These are phyloP conservation scores for Talaromyces sp. DNA, from an alignment of 2,329 filamentous ascomycete genomes.

Conservation along the genomic window DNA sequence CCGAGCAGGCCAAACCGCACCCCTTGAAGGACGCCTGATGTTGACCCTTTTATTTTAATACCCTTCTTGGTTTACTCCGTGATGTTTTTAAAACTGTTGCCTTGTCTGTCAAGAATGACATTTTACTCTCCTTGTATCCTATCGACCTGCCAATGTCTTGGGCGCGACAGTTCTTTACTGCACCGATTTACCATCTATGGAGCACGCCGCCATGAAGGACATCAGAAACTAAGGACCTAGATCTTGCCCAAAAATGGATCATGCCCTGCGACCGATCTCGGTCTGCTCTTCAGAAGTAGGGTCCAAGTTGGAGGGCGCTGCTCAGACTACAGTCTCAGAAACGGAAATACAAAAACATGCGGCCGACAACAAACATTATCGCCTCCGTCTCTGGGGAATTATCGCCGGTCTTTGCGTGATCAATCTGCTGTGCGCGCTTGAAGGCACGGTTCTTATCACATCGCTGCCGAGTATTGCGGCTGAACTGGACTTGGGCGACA, in stretches of 20 bases:
- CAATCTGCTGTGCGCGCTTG: constrained; percentile 28
- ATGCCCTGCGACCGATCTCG: neutral
- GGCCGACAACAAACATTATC: neutral
- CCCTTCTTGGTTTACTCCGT: neutral
- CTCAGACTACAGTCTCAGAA: neutral
- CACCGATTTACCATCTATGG: neutral
- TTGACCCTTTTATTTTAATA: neutral
- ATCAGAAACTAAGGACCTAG: neutral
- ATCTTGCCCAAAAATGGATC: neutral
- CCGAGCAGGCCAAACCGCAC: neutral
- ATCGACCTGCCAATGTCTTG: neutral
- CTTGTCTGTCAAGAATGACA: neutral
- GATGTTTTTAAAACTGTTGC: neutral
- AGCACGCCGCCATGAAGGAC: neutral
- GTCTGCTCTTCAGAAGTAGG: neutral
- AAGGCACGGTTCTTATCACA: constrained; percentile 34
- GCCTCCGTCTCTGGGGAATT: constrained; percentile 11
- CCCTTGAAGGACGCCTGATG: neutral
- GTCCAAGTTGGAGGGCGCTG: neutral
- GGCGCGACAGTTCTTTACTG: neutral
- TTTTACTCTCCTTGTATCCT: neutral
- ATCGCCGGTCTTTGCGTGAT: constrained; percentile 20
- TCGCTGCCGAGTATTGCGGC: constrained; percentile 34
- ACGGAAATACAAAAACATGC: neutral
- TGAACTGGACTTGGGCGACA: constrained; percentile 22